These are phyloP conservation scores for Lachancea nothofagi DNA, from an alignment of 805 yeast genomes.

Conservation along the genomic window DNA sequence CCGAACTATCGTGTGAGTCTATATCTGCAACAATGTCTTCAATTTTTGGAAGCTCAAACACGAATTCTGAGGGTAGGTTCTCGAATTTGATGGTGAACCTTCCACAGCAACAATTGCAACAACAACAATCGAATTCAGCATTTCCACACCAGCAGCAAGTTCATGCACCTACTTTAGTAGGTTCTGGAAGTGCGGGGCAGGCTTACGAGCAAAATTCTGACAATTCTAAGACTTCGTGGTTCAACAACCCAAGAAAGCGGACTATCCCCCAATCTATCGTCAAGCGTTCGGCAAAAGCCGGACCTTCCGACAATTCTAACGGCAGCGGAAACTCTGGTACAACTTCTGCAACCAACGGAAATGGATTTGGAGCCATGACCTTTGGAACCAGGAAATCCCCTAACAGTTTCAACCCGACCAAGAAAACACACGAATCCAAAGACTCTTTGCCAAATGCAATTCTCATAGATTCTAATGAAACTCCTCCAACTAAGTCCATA, in stretches of 20 bases:
- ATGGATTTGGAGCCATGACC: slow-evolving; percentile 35
- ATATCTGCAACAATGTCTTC: slow-evolving; percentile 6
- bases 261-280: slow-evolving; percentile 43
- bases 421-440: slow-evolving; percentile 1
- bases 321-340: slow-evolving; percentile 23
- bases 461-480: slow-evolving; percentile 35
- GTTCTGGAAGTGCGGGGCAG: slow-evolving; percentile 4
- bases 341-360: slow-evolving; percentile 17
- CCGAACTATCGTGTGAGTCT: too few relatives aligned
- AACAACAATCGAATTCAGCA: slow-evolving; percentile 16
- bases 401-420: slow-evolving; percentile 12
- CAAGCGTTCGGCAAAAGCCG: slow-evolving; percentile 35
- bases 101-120: slow-evolving; percentile 22
- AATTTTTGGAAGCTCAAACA: slow-evolving; percentile 11
- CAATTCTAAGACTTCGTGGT: slow-evolving; percentile 34
- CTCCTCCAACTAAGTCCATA: slow-evolving; percentile 39
- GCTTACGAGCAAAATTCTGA: slow-evolving; percentile 34
- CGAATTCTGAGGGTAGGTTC: slow-evolving; percentile 16
- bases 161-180: slow-evolving; percentile 11
- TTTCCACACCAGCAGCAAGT: slow-evolving; percentile 29
- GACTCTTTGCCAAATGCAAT: slow-evolving; percentile 11
- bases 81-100: slow-evolving; percentile 21
- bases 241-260: slow-evolving; percentile 41
- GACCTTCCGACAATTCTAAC: slow-evolving; percentile 17
- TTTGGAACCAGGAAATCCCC: slow-evolving; percentile 35